phyloP scores from a whole-genome alignment of 257 asterid genomes.

The Rauvolfia tetraphylla region DNA sequence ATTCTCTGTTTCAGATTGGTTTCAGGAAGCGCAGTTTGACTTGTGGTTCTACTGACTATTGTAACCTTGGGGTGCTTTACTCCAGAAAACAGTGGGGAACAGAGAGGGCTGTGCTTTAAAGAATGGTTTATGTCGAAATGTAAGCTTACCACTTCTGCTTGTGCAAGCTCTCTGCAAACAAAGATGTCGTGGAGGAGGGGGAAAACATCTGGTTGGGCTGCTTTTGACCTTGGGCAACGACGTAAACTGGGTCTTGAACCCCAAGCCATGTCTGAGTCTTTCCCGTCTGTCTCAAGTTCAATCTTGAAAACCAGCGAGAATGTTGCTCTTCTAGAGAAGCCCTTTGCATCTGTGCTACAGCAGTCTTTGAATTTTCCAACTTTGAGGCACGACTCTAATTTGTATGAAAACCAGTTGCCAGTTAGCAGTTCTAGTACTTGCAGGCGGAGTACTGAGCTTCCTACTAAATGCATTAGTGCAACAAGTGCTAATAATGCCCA shows the following conservation, averaged over 20 bases:
- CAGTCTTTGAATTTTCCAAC: conserved; percentile 38
- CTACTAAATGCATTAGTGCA: not conserved
- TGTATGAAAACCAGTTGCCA: conserved; percentile 18
- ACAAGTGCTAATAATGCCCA: conserved; percentile 15
- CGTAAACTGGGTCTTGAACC: conserved; percentile 38
- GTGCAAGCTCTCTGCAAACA: conserved; percentile 24
- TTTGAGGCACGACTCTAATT: conserved; percentile 15
- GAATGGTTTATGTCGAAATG: conserved; percentile 3
- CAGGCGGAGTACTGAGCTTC: not conserved
- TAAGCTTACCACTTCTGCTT: conserved; percentile 26
- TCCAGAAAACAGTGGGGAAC: not conserved
- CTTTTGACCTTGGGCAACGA: conserved; percentile 65
- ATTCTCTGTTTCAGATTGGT: not conserved
- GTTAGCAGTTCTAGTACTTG: conserved; percentile 16
- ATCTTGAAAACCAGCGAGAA: conserved; percentile 18
- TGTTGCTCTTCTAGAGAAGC: conserved; percentile 32
- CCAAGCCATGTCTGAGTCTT: conserved; percentile 40
- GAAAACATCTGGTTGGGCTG: conserved; percentile 77
- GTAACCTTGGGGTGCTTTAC: not conserved
- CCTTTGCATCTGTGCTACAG: conserved; percentile 55
- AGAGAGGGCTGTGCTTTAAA: not conserved
- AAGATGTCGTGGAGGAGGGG: conserved; percentile 38
- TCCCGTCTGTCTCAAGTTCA: conserved; percentile 48
- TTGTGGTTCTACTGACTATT: not conserved
- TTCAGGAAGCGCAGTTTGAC: not conserved